These are phyloP conservation scores for Blastosporella zonata DNA, from an alignment of 1,284 basidiomycete species.

Conservation along the genomic window DNA sequence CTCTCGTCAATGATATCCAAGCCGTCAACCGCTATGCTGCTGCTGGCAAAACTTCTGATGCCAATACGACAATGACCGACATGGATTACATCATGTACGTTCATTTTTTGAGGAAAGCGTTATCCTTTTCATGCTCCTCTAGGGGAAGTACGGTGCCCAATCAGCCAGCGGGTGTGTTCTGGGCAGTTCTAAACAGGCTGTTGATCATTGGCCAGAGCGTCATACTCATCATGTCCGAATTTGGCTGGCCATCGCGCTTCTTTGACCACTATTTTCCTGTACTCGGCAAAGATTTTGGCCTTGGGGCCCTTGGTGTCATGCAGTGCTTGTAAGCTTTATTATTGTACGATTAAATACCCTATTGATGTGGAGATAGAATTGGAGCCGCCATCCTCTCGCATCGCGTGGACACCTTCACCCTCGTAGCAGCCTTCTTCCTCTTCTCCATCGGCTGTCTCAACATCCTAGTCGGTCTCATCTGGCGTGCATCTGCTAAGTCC, in stretches of 20 bases:
- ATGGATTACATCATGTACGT: conserved; percentile 79
- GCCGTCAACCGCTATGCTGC: conserved; percentile 67
- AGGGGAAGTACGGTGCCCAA: conserved; percentile 85
- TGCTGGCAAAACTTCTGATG: conserved; percentile 30
- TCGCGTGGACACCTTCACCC: conserved; percentile 81
- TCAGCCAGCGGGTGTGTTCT: conserved; percentile 85
- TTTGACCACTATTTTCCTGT: conserved; percentile 84
- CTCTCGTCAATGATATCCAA: conserved; percentile 76
- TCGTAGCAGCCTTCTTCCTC: conserved; percentile 85
- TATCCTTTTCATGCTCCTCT: conserved; percentile 14
- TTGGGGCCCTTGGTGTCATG: conserved; percentile 83
- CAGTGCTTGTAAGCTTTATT: conserved; percentile 63
- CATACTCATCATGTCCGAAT: conserved; percentile 76
- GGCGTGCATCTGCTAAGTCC: conserved; percentile 59
- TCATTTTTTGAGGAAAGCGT: conserved; percentile 3
- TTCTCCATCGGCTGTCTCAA: conserved; percentile 84
- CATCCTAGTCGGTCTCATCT: conserved; percentile 73
- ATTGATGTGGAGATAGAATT: conserved; percentile 41
- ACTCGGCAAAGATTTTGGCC: conserved; percentile 74
- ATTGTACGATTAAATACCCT: neutral
- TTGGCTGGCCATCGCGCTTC: conserved; percentile 73
- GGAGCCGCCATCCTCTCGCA: conserved; percentile 82
- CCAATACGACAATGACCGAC: conserved; percentile 34
- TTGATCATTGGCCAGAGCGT: conserved; percentile 82
- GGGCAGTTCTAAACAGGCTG: conserved; percentile 81